phyloP scores from a whole-genome alignment of 306 rosid species.

The Hippophae rhamnoides region DNA sequence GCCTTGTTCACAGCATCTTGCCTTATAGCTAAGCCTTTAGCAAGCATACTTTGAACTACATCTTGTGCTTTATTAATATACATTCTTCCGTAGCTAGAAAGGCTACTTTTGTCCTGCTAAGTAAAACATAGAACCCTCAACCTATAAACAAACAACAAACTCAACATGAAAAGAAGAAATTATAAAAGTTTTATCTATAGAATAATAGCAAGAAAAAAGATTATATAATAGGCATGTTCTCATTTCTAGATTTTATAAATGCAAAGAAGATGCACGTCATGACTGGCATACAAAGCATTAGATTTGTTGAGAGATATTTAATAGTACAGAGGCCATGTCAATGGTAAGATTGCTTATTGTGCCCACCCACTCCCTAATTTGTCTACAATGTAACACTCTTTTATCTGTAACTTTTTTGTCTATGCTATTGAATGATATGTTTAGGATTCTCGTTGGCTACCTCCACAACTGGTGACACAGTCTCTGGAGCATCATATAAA shows the following conservation, averaged over 20 bases:
- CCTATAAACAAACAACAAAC: constrained; percentile 5
- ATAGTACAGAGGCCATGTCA: no score
- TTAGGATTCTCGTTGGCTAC: constrained; percentile 22
- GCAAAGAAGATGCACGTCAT: no score
- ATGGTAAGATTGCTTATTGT: no score
- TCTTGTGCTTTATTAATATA: constrained; percentile 71
- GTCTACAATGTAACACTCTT: not conserved
- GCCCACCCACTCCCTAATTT: not conserved
- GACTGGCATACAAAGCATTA: no score
- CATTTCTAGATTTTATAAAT: not conserved
- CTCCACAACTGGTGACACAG: constrained; percentile 33
- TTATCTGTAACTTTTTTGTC: no score
- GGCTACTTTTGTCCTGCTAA: constrained; percentile 37
- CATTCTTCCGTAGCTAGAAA: constrained; percentile 43
- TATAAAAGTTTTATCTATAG: constrained; percentile 1
- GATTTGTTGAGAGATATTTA: no score
- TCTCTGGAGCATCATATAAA: constrained; percentile 39
- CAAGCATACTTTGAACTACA: constrained; percentile 61
- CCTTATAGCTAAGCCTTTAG: constrained; percentile 75
- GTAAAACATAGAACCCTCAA: constrained; percentile 13
- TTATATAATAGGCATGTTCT: not conserved
- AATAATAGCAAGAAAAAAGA: constrained; percentile 5
- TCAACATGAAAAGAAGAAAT: not conserved
- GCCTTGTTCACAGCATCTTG: constrained; percentile 90
- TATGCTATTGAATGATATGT: not conserved